Percentiles rank a stretch among this genome's conserved stretches.
phyloP scores from a whole-genome alignment of 306 rosid species.

The Erythrophleum fordii region DNA sequence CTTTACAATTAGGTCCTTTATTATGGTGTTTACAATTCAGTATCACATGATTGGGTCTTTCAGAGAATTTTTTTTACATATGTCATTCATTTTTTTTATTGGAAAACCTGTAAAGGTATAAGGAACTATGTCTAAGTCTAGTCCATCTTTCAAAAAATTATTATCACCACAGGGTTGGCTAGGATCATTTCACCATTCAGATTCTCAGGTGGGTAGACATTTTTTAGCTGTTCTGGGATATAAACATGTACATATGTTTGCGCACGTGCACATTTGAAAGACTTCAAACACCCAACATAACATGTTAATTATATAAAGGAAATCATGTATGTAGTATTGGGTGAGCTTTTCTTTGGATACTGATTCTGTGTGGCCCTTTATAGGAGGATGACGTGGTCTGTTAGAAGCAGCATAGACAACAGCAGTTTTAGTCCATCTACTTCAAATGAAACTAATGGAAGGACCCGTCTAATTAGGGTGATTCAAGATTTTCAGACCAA shows the following conservation, averaged over 20 bases:
- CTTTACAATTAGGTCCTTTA: too few species aligned
- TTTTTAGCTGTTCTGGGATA: neutral
- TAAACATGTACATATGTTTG: neutral
- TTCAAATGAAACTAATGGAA: constrained; percentile 60
- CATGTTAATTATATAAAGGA: neutral
- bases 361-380: constrained; percentile 31
- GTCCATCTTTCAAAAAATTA: neutral
- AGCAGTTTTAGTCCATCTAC: constrained; percentile 63
- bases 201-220: neutral
- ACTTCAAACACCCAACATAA: neutral
- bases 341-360: constrained; percentile 26
- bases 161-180: neutral
- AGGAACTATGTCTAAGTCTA: neutral
- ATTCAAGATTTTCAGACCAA: constrained; percentile 68
- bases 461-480: constrained; percentile 72
- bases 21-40: too few species aligned
- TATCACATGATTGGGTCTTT: neutral
- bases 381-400: constrained; percentile 69
- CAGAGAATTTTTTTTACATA: neutral
- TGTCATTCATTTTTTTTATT: too few species aligned
- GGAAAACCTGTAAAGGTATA: neutral
- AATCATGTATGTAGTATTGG: neutral
- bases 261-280: constrained; percentile 20
- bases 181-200: neutral
- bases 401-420: constrained; percentile 67